These are phyloP conservation scores for Ichthyophthirius multifiliis DNA, from an alignment of 169 alveolate species.

Conservation along the genomic window DNA sequence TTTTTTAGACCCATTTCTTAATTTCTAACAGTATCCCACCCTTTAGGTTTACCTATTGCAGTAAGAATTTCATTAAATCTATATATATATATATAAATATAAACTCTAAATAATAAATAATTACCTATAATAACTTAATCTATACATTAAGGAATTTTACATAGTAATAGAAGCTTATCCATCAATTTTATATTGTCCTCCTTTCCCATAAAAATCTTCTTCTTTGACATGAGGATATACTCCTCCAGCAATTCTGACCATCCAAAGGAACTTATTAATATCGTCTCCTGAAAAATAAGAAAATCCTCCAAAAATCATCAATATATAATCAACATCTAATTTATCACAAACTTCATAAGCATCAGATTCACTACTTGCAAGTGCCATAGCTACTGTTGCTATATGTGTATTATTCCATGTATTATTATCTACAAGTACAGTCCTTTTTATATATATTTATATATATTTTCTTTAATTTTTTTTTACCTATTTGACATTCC, in stretches of 20 bases:
- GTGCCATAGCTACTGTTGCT: conserved; percentile 96
- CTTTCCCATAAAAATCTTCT: conserved; percentile 74
- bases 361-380: conserved; percentile 94
- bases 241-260: conserved; percentile 96
- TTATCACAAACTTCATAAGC: conserved; percentile 90
- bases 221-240: conserved; percentile 92
- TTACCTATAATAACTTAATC: conserved; percentile 8
- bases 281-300: conserved; percentile 96
- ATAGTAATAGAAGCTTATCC: conserved; percentile 89
- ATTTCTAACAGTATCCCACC: conserved; percentile 92
- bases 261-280: conserved; percentile 97
- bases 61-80: conserved; percentile 88
- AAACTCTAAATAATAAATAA: background rate
- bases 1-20: conserved; percentile 77
- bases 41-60: conserved; percentile 72
- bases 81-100: conserved; percentile 91
- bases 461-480: background rate
- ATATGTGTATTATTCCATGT: conserved; percentile 98
- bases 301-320: conserved; percentile 96
- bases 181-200: conserved; percentile 86
- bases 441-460: conserved; percentile 69
- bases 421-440: conserved; percentile 97
- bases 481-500: conserved; percentile 87
- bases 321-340: conserved; percentile 95
- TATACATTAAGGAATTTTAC: conserved; percentile 92